Conservation (phyloP, 192 early-diverging fungal genomes). For the Coemansia guatemalensis region DNA sequence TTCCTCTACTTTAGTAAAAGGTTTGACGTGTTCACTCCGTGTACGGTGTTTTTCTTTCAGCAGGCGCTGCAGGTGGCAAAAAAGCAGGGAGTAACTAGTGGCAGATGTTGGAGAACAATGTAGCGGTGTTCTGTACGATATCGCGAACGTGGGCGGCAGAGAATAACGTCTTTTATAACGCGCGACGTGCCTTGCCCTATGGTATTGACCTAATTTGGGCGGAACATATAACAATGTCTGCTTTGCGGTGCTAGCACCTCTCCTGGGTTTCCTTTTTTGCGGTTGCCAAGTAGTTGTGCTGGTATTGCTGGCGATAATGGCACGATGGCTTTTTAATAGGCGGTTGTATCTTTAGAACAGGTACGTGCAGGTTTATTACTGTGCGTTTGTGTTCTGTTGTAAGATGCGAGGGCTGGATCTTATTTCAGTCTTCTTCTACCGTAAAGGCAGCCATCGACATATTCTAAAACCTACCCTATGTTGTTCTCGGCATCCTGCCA, state of each 20-base stretch:
- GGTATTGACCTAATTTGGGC: neutral
- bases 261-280: neutral
- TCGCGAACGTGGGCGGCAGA: neutral
- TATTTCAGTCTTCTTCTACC: slow-evolving; percentile 6
- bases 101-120: neutral
- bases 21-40: slow-evolving; percentile 5
- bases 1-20: slow-evolving; percentile 10
- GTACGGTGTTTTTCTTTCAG: neutral
- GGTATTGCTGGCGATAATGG: neutral
- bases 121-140: neutral
- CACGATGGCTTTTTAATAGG: slow-evolving; percentile 18
- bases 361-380: slow-evolving; percentile 1
- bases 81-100: neutral
- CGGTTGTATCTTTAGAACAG: slow-evolving; percentile 9
- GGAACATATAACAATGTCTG: slow-evolving; percentile 1
- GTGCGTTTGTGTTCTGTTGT: neutral
- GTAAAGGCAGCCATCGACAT: slow-evolving; percentile 40
- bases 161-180: slow-evolving; percentile 1
- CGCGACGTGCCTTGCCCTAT: neutral
- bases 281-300: neutral
- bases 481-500: neutral
- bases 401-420: neutral
- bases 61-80: neutral
- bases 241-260: neutral
- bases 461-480: neutral